phyloP scores from a whole-genome alignment of 192 early-diverging fungal genomes.

The Rhizophlyctis rosea region DNA sequence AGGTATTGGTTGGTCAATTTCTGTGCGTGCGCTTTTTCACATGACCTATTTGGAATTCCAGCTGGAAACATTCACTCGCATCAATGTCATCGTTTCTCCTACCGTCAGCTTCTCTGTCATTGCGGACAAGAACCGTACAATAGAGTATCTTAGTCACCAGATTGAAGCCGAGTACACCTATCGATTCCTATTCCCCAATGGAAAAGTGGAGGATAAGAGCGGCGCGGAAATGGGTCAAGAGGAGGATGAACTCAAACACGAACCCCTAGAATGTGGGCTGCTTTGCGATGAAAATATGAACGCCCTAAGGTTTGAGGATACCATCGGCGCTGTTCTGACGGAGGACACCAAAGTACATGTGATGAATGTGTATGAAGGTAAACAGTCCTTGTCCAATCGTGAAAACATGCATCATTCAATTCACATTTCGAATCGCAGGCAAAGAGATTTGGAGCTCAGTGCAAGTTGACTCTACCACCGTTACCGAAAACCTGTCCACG shows the following conservation, averaged over 20 bases:
- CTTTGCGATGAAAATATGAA: conserved; percentile 37
- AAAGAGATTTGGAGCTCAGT: no score
- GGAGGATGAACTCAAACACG: conserved; percentile 23
- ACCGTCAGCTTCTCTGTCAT: conserved; percentile 21
- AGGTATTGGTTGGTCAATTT: no score
- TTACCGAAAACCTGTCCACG: no score
- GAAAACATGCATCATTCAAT: no score
- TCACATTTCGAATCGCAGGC: no score
- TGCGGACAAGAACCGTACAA: conserved; percentile 48
- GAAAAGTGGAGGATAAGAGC: conserved; percentile 20
- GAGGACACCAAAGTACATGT: conserved; percentile 33
- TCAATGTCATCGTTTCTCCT: no score
- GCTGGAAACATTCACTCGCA: conserved; percentile 20
- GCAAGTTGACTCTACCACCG: no score
- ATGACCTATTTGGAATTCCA: no score
- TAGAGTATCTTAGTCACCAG: conserved; percentile 61
- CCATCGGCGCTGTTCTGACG: conserved; percentile 30
- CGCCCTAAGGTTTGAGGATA: conserved; percentile 33
- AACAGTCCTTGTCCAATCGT: no score
- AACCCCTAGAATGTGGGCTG: conserved; percentile 36
- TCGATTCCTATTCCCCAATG: conserved; percentile 27
- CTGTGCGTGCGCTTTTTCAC: no score
- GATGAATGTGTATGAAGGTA: conserved; percentile 33
- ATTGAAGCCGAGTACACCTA: conserved; percentile 72
- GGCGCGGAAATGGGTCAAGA: no score